phyloP scores from a whole-genome alignment of 768 basidiomycete species.

The Postia placenta region DNA sequence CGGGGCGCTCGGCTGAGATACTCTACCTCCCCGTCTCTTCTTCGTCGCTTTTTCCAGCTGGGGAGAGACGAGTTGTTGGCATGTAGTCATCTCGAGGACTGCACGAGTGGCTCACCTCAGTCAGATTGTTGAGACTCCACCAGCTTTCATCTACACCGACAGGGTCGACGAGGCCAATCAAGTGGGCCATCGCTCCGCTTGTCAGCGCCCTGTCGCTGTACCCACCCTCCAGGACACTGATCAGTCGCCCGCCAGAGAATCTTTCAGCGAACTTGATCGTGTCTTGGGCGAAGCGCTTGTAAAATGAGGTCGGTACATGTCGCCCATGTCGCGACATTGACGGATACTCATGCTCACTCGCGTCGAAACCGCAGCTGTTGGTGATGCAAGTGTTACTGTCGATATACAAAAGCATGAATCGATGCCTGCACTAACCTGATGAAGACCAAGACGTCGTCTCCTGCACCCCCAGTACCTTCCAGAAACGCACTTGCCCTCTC shows the following conservation, averaged over 20 bases:
- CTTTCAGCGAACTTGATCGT: conserved; percentile 55
- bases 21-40: conserved; percentile 47
- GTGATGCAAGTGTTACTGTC: not conserved
- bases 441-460: conserved; percentile 72
- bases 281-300: conserved; percentile 75
- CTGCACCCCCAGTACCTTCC: conserved; percentile 53
- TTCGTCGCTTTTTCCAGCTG: conserved; percentile 66
- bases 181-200: conserved; percentile 79
- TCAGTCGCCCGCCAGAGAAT: conserved; percentile 61
- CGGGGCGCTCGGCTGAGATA: conserved; percentile 25
- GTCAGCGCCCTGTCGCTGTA: conserved; percentile 87
- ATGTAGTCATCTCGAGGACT: too few relatives aligned
- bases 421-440: conserved; percentile 57
- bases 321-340: conserved; percentile 91
- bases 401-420: too few relatives aligned
- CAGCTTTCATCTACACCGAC: conserved; percentile 33
- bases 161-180: conserved; percentile 51
- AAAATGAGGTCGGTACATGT: conserved; percentile 86
- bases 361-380: conserved; percentile 87
- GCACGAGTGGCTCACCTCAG: conserved; percentile 52
- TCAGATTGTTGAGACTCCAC: conserved; percentile 62
- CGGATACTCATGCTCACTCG: conserved; percentile 83
- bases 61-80: too few relatives aligned
- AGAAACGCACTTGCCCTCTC: conserved; percentile 68
- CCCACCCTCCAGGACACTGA: conserved; percentile 93